Base-by-base conservation (phyloP, 768 basidiomycete genomes). In the Pleurotus tuber-regium region DNA sequence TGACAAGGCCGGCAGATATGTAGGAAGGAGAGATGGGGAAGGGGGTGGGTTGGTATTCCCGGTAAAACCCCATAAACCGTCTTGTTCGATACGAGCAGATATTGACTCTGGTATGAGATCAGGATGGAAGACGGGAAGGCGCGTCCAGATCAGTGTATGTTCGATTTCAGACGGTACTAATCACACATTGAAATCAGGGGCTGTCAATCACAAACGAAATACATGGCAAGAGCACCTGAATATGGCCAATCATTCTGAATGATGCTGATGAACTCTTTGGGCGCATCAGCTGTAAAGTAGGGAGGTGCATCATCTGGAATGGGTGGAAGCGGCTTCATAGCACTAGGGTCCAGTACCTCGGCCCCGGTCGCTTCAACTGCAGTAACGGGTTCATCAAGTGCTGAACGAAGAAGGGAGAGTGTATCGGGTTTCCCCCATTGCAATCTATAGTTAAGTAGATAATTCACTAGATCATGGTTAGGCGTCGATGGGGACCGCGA, bases 241-340 rank as follows among this genome's bases (percentile, higher is more conserved):
- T 94, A 94, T 0, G 91, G 91, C 91, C 91, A 94, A 62, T 92
- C 89, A 60, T 92, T 91, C 59, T 73, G 83, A 40, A 86, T 86
- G 54, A 92, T 82, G 59, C 83, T 86, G 56, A 89, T 69, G 47
- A 80, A 70, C 29, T 80, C 70, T 10, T 73, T 58, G 0, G 86
- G 79, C 7, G 82, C 83, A 56, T 84, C 73, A 10, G 77, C 78
- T 26, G 74, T 82, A 66, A 93, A 92, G 64, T 87, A 88, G 10
- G 72, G 67, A 5, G 81, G 82, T 2, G 68, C 63, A 48, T 69
- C 61, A 4, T 58, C 50, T 23, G 66, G 70, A 12, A 75, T 61
- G 8, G 66, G 58, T 14, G 69, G 68, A 7, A 69, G 43, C 40
- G 19, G 51, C 9, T 56, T 54, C 18, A 18, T 50, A 23, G 57